phyloP scores from a whole-genome alignment of 805 yeast species.

The Saccharomycopsis fibuligera region DNA sequence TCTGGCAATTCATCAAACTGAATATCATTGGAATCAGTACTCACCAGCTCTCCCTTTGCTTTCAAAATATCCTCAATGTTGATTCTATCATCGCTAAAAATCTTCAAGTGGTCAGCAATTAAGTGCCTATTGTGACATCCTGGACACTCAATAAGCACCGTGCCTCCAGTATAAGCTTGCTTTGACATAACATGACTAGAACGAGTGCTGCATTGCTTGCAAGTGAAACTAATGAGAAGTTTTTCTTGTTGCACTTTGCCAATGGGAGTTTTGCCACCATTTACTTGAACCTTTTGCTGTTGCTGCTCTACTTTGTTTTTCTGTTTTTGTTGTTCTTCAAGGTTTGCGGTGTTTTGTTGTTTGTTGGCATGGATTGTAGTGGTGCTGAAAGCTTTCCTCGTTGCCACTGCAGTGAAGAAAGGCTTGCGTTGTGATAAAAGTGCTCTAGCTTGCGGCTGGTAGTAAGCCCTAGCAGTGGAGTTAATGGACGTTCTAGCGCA shows the following conservation, averaged over 20 bases:
- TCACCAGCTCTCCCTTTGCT: constrained; percentile 68
- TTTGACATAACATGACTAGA: constrained; percentile 89
- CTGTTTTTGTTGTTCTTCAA: too few species aligned
- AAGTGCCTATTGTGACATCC: constrained; percentile 83
- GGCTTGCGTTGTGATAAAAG: too few species aligned
- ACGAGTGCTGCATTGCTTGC: constrained; percentile 77
- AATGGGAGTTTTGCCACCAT: constrained; percentile 7
- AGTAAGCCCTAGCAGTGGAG: too few species aligned
- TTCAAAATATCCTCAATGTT: constrained; percentile 75
- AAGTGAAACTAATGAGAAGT: constrained; percentile 84
- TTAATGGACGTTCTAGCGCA: too few species aligned
- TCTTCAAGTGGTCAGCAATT: constrained; percentile 82
- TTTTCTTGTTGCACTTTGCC: constrained; percentile 65
- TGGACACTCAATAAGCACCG: constrained; percentile 88
- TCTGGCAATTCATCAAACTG: constrained; percentile 66
- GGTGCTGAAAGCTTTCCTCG: background rate
- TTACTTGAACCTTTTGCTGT: background rate
- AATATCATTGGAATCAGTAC: constrained; percentile 55
- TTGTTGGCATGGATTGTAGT: too few species aligned
- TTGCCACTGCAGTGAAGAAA: too few species aligned
- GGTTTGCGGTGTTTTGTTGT: too few species aligned
- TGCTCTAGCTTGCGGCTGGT: too few species aligned
- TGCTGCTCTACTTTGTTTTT: too few species aligned
- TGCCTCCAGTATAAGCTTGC: constrained; percentile 82
- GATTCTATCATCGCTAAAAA: constrained; percentile 71